Percentiles rank a stretch among this genome's conserved stretches.
Evolutionary conservation across 2,329 filamentous ascomycete genomes (phyloP).

Genomic region (Xylaria arbuscula): DNA sequence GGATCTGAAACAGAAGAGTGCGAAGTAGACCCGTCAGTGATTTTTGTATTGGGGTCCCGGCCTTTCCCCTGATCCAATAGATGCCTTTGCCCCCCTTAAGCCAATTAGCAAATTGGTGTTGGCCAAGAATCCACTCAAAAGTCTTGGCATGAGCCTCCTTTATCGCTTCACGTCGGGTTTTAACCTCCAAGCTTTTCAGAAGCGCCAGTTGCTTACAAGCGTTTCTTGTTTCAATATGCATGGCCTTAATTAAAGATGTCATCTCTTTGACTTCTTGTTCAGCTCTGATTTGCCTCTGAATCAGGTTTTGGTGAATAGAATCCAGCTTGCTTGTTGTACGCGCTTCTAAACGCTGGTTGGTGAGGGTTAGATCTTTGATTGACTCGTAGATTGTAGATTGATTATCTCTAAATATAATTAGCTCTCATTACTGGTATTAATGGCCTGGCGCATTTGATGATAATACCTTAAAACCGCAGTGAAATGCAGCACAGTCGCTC

Average conservation of each 20-base stretch:
- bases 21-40: constrained; percentile 50
- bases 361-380: not conserved
- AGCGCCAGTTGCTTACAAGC: not conserved
- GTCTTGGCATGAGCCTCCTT: not conserved
- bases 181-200: not conserved
- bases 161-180: not conserved
- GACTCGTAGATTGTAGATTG: not conserved
- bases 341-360: not conserved
- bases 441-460: not conserved
- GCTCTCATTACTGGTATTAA: not conserved
- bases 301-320: not conserved
- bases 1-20: constrained; percentile 33
- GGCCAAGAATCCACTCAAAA: not conserved
- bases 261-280: not conserved
- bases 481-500: not conserved
- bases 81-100: constrained; percentile 4
- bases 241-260: not conserved
- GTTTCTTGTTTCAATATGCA: not conserved
- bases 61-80: constrained; percentile 39
- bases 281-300: not conserved
- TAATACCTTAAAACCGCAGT: not conserved
- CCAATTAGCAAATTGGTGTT: not conserved
- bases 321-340: not conserved
- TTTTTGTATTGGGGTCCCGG: constrained; percentile 48
- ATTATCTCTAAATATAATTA: not conserved